Evolutionary conservation across 192 early-diverging fungal genomes (phyloP).

Genomic region (Coemansia sp.): DNA sequence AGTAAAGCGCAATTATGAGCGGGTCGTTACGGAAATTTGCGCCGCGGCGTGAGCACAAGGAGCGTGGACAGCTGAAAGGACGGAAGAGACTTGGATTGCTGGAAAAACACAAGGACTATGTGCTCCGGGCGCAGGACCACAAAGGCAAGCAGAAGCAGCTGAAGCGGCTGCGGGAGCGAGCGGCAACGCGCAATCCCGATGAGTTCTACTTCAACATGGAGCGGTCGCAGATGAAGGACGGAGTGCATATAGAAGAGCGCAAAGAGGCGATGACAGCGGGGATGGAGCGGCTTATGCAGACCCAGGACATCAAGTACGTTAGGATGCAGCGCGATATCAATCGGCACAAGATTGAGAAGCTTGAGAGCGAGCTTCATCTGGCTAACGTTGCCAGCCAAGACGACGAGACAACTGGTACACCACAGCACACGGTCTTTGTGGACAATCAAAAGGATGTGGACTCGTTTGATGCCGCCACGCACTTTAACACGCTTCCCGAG

Average conservation of each 20-base stretch:
- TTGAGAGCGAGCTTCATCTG: conserved; percentile 73
- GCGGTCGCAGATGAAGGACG: conserved; percentile 78
- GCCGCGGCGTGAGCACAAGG: conserved; percentile 85
- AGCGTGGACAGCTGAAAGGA: conserved; percentile 72
- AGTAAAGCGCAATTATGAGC: conserved; percentile 29
- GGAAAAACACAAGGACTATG: conserved; percentile 99
- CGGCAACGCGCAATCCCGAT: conserved; percentile 86
- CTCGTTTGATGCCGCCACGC: conserved; percentile 74
- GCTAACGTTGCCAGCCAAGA: conserved; percentile 24
- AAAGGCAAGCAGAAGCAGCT: conserved; percentile 83
- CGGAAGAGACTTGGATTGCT: conserved; percentile 75
- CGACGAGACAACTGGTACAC: neutral
- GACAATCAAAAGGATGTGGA: conserved; percentile 67
- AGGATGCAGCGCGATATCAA: conserved; percentile 73
- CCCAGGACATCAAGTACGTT: conserved; percentile 91
- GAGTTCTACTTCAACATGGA: conserved; percentile 99
- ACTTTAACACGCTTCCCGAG: conserved; percentile 81
- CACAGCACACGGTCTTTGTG: conserved; percentile 80
- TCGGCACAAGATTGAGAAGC: conserved; percentile 67
- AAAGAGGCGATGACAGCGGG: conserved; percentile 75
- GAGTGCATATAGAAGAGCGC: conserved; percentile 75
- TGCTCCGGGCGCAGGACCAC: conserved; percentile 89
- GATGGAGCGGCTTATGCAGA: conserved; percentile 79
- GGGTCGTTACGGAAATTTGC: conserved; percentile 80
- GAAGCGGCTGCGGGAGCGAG: conserved; percentile 84